Base-by-base conservation (phyloP, 2,329 filamentous ascomycete species). In the Diplodia sapinea region DNA sequence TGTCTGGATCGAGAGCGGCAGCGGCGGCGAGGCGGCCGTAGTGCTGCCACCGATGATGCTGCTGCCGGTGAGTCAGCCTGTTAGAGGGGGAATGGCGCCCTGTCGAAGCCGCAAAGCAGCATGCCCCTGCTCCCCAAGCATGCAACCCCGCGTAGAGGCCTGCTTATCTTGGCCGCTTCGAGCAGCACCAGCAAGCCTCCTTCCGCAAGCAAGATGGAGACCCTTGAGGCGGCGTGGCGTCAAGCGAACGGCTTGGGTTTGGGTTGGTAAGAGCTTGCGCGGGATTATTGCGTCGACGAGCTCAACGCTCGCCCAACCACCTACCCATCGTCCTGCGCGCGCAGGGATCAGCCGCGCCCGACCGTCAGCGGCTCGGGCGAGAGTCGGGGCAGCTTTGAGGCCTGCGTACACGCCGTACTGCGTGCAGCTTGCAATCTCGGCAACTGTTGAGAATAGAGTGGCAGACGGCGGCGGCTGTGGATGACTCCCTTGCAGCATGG, bases 151-250 rank as follows among this genome's bases (percentile, higher is more conserved):
- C 59, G 59, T 31, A 38, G 8, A 51, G n/a, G 20, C 4, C 29
- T 51, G 59, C 59, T 63, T 51, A 63, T 63, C 59, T 63, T 63
- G 17, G 59, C 59, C 47, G 59, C 5, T 63, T 63, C 47, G 43
- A 61, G 57, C 20, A 17, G 6, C 15, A 26, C 33, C 57, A 43
- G 43, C 59, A 63, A 23, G 38, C 38, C 36, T 40, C 54, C 17
- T 47, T 17, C 43, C 26, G 17, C 15, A 63, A 63, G 59, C 59
- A 63, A 51, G 59, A 51, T 38, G 43, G 38, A 12, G 59, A 63
- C 59, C 59, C 59, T 63, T 51, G 47, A 63, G 43, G 59, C 56
- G 23, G 40, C 38, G 40, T 59, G 55, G 55, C 57, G 57, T 50
- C 31, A 57, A 47, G 56, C 56, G 40, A 40, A 29, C 23, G 4